Evolutionary conservation across 768 basidiomycete genomes (phyloP), one percentile per base, ranked within the genome.

Genomic region (Dentipellis fragilis): DNA sequence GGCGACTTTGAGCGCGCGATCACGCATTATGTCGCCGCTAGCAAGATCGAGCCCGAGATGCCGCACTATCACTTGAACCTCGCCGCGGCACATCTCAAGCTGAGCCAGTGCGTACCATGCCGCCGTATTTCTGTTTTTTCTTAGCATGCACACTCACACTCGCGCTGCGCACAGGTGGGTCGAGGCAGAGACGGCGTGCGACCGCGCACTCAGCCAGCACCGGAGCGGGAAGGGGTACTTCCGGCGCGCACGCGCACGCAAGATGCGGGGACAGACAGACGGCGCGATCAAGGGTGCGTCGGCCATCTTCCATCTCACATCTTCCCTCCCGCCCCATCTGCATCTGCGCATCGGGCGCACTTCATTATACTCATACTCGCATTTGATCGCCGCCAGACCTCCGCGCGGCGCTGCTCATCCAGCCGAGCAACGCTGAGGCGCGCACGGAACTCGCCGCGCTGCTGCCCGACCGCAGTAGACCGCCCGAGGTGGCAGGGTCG

Each of bases 31-130:
- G 73, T 80, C 63, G 67, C 69, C 4, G 87, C 87, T 1, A 73
- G 81, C 63, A 62, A 72, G 6, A 83, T 84, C 45, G 86, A 88
- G 62, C 79, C 85, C 2, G 87, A 88, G 65, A 66, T 88, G 58
- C 84, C 87, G 0, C 80, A 85, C 62, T 89, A 89, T 61, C 82
- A 86, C 63, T 77, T 88, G 37, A 89, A 89, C 62, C 74, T 88
- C 22, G 87, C 87, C 3, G 85, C 85, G 1, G 86, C 87, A 0
- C 75, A 87, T 65, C 66, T 89, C 37, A 89, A 89, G 64, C 68
- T 88, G 49, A 72, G 73, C 68, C 79, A 84, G 87, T 89, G 67
- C 57, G 83, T 45, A 17, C 42, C 49, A 49, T 52, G 10, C 45
- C 37, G 52, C 56, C 52, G 52, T 55, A 54, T 56, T 22, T 5